These are phyloP conservation scores for Ettlia oleoabundans DNA, from an alignment of 139 green algal genomes.

Conservation along the genomic window DNA sequence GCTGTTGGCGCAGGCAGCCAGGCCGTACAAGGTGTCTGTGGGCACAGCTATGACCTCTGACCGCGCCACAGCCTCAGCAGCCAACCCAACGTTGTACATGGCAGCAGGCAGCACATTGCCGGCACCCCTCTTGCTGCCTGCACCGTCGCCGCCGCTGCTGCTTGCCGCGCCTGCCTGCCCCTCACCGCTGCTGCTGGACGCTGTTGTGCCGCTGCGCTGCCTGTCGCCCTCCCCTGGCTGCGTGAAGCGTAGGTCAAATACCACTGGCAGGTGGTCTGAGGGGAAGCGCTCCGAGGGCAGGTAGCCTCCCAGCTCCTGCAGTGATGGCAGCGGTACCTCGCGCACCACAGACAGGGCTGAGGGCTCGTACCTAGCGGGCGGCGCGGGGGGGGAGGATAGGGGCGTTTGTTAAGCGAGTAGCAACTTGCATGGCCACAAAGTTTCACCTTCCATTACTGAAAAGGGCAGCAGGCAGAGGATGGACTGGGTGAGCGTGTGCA, in stretches of 20 bases:
- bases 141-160: background rate
- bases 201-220: background rate
- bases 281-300: constrained; percentile 79
- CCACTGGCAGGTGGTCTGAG: constrained; percentile 86
- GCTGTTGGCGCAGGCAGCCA: constrained; percentile 46
- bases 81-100: constrained; percentile 33
- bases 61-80: constrained; percentile 37
- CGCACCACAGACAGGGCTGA: constrained; percentile 39
- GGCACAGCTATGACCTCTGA: constrained; percentile 60
- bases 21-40: constrained; percentile 74
- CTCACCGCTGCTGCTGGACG: background rate
- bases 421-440: too few relatives aligned
- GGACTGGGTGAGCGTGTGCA: too few relatives aligned
- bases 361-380: constrained; percentile 49
- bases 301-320: constrained; percentile 64
- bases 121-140: background rate
- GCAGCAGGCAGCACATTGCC: constrained; percentile 34
- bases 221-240: background rate
- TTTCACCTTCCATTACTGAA: too few relatives aligned
- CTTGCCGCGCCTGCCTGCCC: background rate
- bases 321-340: constrained; percentile 57
- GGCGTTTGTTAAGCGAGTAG: too few relatives aligned
- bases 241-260: constrained; percentile 46
- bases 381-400: too few relatives aligned
- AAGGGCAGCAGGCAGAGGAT: too few relatives aligned